Conservation (phyloP, 2,329 filamentous ascomycete species). For the Ophiostoma tasmaniense region DNA sequence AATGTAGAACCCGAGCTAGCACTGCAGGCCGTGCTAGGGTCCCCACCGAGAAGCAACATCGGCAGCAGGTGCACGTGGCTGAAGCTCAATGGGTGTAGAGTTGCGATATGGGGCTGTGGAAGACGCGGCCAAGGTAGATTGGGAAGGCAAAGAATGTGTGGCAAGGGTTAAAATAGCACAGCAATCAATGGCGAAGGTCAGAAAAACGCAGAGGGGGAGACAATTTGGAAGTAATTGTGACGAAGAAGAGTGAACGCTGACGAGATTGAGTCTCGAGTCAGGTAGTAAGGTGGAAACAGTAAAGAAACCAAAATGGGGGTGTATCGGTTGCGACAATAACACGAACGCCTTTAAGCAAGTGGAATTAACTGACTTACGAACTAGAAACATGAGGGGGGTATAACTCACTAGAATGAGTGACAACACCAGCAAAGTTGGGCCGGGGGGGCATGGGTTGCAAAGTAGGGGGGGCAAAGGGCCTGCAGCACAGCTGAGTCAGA, state of each 20-base stretch:
- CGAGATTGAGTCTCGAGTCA: background rate
- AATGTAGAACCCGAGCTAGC: conserved; percentile 20
- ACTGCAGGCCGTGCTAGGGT: conserved; percentile 22
- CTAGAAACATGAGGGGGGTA: too few relatives aligned
- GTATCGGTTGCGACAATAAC: too few relatives aligned
- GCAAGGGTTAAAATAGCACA: background rate
- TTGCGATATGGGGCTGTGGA: conserved; percentile 7
- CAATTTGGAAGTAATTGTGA: background rate
- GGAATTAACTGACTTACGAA: too few relatives aligned
- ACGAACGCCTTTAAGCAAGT: too few relatives aligned
- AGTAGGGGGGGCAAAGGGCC: background rate
- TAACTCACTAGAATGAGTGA: too few relatives aligned
- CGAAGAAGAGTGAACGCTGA: background rate
- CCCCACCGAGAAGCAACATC: conserved; percentile 25
- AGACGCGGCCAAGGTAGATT: conserved; percentile 12
- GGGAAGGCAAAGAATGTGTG: background rate
- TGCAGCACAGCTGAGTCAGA: background rate
- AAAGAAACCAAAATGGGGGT: too few relatives aligned
- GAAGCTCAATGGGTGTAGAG: conserved; percentile 26
- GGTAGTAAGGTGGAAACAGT: background rate
- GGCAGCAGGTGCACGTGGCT: conserved; percentile 28
- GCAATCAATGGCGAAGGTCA: background rate
- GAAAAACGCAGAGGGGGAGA: background rate
- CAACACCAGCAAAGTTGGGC: too few relatives aligned
- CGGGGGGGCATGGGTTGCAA: too few relatives aligned